Evolutionary conservation across 1,284 basidiomycete species (phyloP), one percentile per base, ranked within the genome.

Genomic region (Malassezia furfur): DNA sequence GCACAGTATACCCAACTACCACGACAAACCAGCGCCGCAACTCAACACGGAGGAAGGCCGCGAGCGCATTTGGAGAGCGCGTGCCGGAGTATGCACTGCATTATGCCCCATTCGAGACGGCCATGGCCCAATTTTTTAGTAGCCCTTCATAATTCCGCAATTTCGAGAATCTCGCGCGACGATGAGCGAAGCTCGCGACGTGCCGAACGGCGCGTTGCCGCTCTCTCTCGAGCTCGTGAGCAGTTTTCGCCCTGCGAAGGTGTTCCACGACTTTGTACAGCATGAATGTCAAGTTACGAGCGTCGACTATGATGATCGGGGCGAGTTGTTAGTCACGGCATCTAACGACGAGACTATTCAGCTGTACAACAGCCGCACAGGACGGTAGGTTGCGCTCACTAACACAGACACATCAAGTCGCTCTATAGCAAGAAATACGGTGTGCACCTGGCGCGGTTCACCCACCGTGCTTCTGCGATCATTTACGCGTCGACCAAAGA

Each of bases 351-450:
- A 96, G 76, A 85, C 84, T 1, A 89, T 98, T 75, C 81, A 88
- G 46, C 69, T 96, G 53, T 98, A 90, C 73, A 90, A 82, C 74
- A 87, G 85, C 69, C 85, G 85, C 79, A 83, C 81, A 65, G 94
- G 91, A 78, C 90, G 87, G 91, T 85, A 80, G 84, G 32, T 40
- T 17, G 1, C 34, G 86, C 72, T 64, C 17, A n/a, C 45, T 32
- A 6, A 14, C 32, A 5, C 47, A 57, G 80, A 71, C 82, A 83
- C 57, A 66, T 83, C 35, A 88, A 88, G 75, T 85, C 84, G 1
- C 76, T 91, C 3, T 84, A 86, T 65, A 96, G 91, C 0, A 89
- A 91, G 75, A 99, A 99, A 76, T 98, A 98, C 75, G 94, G 94
- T 1, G 86, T 90, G 30, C 87, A 91, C 73, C 82, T 94, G 15